Base-by-base conservation (phyloP, 179 eudicot species). In the Actinidia chinensis region DNA sequence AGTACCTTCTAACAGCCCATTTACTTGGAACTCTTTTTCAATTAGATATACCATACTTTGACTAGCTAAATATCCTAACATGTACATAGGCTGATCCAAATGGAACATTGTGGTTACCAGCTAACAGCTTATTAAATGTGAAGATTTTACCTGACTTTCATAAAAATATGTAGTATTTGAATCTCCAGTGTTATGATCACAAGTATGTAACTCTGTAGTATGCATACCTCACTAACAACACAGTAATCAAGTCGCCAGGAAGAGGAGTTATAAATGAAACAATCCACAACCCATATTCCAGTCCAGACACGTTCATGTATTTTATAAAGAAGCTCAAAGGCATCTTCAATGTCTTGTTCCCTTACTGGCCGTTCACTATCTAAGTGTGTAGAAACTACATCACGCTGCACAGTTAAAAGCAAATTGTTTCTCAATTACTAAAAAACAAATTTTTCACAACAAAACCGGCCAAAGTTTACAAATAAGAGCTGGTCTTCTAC, bases 71-170 rank as follows among this genome's bases (percentile, higher is more conserved):
- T 95, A 95, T 76, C 99, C 99, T 84, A 95, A 83, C 67, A 95
- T 89, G 82, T 95, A 95, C 99, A 95, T 95, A 54, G 99, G 99
- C 71, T 98, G 93, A 74, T 95, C 99, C 89, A 95, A 86, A 86
- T 95, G 99, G 81, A 95, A 95, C 99, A 95, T 93, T 23, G 98
- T 95, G 58, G 99, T 95, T 25, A 95, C 98, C 99, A 92, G 86
- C 54, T 82, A 55, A 75, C 75, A 76, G 60, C 64, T 68, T 59
- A 82, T 75, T 55, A 68, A 52, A 71, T 43, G 44, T 76, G 5
- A 61, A 67, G 44, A 60, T 42, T 56, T 54, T 67, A 36, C 40
- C 40, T 25, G 20, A 55, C 14, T 60, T 33, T 14, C 70, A 25
- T 46, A 10, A 44, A 28, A 33, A 61, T 46, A 71, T 44, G 13